Base-by-base conservation (phyloP, 2,329 filamentous ascomycete genomes). In the Curvularia sp. region DNA sequence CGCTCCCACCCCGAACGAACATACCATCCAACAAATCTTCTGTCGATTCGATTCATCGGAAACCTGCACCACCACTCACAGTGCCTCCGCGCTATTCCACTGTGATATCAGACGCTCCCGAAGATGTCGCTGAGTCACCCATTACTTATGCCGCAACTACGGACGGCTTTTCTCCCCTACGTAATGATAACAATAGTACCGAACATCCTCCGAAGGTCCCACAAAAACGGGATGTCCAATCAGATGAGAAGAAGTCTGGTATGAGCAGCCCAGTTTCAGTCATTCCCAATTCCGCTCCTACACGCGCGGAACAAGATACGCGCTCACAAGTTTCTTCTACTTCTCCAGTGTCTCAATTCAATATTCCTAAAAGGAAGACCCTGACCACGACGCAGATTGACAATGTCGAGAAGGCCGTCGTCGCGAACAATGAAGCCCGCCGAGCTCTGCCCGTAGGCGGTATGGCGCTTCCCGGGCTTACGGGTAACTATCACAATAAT, bases 51-150 rank as follows among this genome's bases (percentile, higher is more conserved):
- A 67, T 72, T n/a, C 70, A 68, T 55, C 74, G 79, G 20, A 81
- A 81, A 56, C 79, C 80, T 28, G 79, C 78, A 26, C 80, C 79
- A 20, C 71, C 76, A 10, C 65, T 78, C 8, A 64, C 69, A 52
- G 72, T 78, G 5, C 80, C 79, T 24, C 80, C 80, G 10, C 68
- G 79, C 22, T 81, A 83, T 58, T 82, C 80, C 7, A 75, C 76
- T 2, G 67, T 81, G 41, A 75, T 81, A 51, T 74, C 77, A 26
- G 78, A 79, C 43, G 68, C 67, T 35, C 70, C 69, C 20, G 56
- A 72, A 43, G 70, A 77, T 33, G 62, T 73, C 12, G 74, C 74
- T 24, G 73, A 77, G 46, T 80, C 78, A 7, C 79, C 80, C 5
- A 58, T 70, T 5, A 78, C 71, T 42, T 77, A 78, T 50, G 72